phyloP scores from a whole-genome alignment of 257 asterid species.

The Solanum etuberosum region DNA sequence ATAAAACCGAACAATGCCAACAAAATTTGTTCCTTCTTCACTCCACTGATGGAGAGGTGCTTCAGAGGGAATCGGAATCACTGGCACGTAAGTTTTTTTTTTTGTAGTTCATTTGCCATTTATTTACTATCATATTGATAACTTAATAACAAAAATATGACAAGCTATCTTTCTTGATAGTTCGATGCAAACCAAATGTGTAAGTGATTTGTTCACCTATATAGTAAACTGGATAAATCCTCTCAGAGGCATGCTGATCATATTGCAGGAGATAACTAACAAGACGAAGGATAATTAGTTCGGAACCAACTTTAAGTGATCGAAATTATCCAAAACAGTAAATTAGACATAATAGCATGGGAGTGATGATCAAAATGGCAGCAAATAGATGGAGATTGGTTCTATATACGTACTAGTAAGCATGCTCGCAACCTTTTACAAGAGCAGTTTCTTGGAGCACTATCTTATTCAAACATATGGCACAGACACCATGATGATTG shows the following conservation, averaged over 20 bases:
- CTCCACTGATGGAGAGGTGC: not conserved
- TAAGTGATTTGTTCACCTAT: not conserved
- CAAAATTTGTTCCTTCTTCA: not conserved
- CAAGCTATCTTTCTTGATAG: not conserved
- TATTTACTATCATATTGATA: not conserved
- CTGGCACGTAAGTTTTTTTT: not conserved
- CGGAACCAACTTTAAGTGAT: not conserved
- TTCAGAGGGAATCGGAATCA: not conserved
- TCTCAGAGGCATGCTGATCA: not conserved
- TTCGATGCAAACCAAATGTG: not conserved
- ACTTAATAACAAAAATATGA: not conserved
- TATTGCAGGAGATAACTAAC: not conserved
- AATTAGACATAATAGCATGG: not conserved
- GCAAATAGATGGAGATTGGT: slow-evolving; percentile 5
- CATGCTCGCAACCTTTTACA: slow-evolving; percentile 99
- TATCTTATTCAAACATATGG: slow-evolving; percentile 69
- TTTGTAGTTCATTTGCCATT: not conserved
- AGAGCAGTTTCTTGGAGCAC: slow-evolving; percentile 76
- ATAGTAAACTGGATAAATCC: not conserved
- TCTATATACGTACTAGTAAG: slow-evolving; percentile 70
- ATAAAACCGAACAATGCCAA: not conserved
- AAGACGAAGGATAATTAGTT: not conserved
- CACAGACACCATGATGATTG: slow-evolving; percentile 59
- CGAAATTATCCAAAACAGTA: not conserved
- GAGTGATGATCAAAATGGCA: not conserved